These are phyloP conservation scores for Brachypodium distachyon DNA, from an alignment of 202 grass and related monocot species.

Conservation along the genomic window DNA sequence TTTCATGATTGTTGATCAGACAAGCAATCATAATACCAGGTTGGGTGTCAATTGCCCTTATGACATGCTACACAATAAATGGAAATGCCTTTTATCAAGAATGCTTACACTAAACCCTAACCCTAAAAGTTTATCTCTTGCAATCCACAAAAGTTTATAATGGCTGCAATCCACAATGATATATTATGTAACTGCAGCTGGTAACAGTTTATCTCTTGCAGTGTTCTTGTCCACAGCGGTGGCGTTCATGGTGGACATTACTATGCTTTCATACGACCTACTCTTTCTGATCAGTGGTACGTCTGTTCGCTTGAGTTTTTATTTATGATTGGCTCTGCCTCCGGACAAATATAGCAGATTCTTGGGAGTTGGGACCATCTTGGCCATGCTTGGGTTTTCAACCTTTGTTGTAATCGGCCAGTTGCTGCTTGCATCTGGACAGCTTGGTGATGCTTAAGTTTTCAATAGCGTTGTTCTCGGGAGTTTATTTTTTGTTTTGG, in stretches of 20 bases:
- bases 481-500: background rate
- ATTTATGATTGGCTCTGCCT: background rate
- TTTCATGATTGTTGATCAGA: background rate
- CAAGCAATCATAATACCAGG: background rate
- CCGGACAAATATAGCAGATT: background rate
- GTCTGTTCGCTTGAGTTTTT: background rate
- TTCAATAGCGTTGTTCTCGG: background rate
- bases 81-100: no score
- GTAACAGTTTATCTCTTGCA: constrained; percentile 31
- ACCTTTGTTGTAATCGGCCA: background rate
- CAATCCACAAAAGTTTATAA: no score
- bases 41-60: background rate
- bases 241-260: constrained; percentile 93
- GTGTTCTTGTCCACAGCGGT: constrained; percentile 86
- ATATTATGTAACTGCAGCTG: background rate
- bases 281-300: constrained; percentile 71
- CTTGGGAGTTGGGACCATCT: background rate
- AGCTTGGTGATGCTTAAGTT: background rate
- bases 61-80: background rate
- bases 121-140: no score
- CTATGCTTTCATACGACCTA: constrained; percentile 85
- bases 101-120: no score
- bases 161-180: background rate
- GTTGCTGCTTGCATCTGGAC: background rate
- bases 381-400: background rate